phyloP scores from a whole-genome alignment of 2,329 filamentous ascomycete genomes.

The Apiospora koreana region DNA sequence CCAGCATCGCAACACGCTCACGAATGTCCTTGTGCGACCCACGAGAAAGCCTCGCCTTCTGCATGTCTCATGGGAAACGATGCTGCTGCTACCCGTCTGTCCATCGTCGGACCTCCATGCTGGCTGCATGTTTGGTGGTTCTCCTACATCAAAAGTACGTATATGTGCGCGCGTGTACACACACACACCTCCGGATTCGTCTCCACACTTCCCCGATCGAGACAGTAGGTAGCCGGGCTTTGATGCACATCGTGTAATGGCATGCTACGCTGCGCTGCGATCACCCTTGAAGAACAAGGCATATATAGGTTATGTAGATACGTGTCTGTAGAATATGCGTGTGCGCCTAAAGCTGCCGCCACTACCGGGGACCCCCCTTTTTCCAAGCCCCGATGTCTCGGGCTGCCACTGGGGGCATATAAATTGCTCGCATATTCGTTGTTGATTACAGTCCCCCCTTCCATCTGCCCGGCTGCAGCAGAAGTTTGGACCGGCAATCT shows the following conservation, averaged over 20 bases:
- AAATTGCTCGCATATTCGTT: background rate
- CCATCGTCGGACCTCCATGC: background rate
- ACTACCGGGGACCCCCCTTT: background rate
- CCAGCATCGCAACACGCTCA: background rate
- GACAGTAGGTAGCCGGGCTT: background rate
- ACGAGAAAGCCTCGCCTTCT: background rate
- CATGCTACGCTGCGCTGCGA: background rate
- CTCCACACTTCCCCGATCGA: background rate
- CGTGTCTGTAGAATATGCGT: too few species aligned
- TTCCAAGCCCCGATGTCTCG: background rate
- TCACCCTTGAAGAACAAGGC: too few species aligned
- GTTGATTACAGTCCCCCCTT: too few species aligned
- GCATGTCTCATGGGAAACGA: conserved; percentile 4
- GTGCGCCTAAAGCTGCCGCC: background rate
- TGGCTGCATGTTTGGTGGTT: background rate
- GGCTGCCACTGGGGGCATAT: background rate
- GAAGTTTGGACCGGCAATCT: too few species aligned
- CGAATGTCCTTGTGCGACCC: background rate
- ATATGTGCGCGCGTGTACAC: background rate
- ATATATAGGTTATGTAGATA: too few species aligned
- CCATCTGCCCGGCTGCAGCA: background rate
- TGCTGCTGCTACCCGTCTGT: conserved; percentile 1
- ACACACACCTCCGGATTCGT: background rate
- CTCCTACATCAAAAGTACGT: too few species aligned
- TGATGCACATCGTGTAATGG: background rate